Percentiles rank a stretch among this genome's conserved stretches.
Conservation (phyloP, 2,329 filamentous ascomycete species). For the Fusarium lyarnte region DNA sequence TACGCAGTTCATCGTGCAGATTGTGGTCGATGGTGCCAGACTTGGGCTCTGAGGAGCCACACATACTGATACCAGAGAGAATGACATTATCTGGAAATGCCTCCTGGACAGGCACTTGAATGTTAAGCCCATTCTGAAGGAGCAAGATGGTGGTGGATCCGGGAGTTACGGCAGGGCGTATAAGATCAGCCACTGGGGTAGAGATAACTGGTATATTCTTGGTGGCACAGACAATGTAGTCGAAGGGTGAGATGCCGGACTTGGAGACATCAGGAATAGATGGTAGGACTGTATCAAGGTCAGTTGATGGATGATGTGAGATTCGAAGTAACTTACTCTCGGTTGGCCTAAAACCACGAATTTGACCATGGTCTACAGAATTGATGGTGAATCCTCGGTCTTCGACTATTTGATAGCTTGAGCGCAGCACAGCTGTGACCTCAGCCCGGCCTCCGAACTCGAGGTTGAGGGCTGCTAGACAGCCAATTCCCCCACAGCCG, state of each 20-base stretch:
- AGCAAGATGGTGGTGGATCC: slow-evolving; percentile 35
- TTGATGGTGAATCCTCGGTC: slow-evolving; percentile 37
- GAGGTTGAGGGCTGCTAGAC: slow-evolving; percentile 38
- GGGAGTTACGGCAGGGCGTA: slow-evolving; percentile 35
- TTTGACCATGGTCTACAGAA: slow-evolving; percentile 38
- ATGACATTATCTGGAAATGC: slow-evolving; percentile 35
- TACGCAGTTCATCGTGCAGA: slow-evolving; percentile 33
- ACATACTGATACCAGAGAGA: slow-evolving; percentile 41
- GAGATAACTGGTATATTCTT: slow-evolving; percentile 40
- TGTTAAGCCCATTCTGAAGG: slow-evolving; percentile 42
- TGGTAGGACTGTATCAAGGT: slow-evolving; percentile 25
- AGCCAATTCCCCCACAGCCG: slow-evolving; percentile 41
- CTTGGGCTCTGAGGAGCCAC: slow-evolving; percentile 38
- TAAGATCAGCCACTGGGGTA: slow-evolving; percentile 28
- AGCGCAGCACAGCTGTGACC: slow-evolving; percentile 40
- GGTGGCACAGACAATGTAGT: slow-evolving; percentile 40
- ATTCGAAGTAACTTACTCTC: slow-evolving; percentile 22
- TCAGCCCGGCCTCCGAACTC: slow-evolving; percentile 33
- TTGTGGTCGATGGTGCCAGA: slow-evolving; percentile 37
- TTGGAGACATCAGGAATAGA: slow-evolving; percentile 34
- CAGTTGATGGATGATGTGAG: neutral
- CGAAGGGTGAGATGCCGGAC: slow-evolving; percentile 26
- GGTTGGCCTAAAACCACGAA: slow-evolving; percentile 32
- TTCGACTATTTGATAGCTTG: slow-evolving; percentile 37
- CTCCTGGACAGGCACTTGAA: slow-evolving; percentile 31